These are phyloP conservation scores for Albizia julibrissin DNA, from an alignment of 306 rosid genomes.

Conservation along the genomic window DNA sequence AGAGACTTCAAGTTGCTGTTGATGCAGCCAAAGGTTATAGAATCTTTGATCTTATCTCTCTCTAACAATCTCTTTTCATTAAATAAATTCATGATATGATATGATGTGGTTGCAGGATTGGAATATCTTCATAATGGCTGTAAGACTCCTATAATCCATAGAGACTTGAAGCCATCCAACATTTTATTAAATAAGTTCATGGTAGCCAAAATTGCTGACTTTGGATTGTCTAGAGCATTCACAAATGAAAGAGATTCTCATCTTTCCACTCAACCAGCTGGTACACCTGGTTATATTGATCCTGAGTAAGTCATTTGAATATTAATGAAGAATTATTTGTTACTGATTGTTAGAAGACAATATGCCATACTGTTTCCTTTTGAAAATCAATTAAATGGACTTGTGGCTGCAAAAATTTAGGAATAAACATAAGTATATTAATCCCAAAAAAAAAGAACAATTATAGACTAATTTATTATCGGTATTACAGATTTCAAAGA, in stretches of 20 bases:
- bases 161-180: conserved; percentile 47
- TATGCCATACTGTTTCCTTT: not conserved
- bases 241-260: conserved; percentile 12
- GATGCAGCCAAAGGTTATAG: conserved; percentile 20
- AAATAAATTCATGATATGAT: too few relatives aligned
- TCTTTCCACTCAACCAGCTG: conserved; percentile 17
- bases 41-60: not conserved
- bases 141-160: conserved; percentile 26
- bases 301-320: conserved; percentile 34
- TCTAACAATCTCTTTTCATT: too few relatives aligned
- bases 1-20: conserved; percentile 9
- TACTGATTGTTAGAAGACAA: too few relatives aligned
- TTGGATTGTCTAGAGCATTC: conserved; percentile 40
- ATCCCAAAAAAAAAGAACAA: too few relatives aligned
- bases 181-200: conserved; percentile 34
- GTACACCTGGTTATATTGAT: conserved; percentile 38
- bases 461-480: not conserved
- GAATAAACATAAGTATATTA: too few relatives aligned
- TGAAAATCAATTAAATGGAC: not conserved
- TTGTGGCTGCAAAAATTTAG: too few relatives aligned
- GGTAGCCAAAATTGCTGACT: conserved; percentile 47
- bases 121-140: conserved; percentile 38
- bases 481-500: not conserved
- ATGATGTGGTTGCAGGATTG: not conserved
- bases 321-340: too few relatives aligned